Base-by-base conservation (phyloP, 1,139 yeast species). In the Taphrina populina region DNA sequence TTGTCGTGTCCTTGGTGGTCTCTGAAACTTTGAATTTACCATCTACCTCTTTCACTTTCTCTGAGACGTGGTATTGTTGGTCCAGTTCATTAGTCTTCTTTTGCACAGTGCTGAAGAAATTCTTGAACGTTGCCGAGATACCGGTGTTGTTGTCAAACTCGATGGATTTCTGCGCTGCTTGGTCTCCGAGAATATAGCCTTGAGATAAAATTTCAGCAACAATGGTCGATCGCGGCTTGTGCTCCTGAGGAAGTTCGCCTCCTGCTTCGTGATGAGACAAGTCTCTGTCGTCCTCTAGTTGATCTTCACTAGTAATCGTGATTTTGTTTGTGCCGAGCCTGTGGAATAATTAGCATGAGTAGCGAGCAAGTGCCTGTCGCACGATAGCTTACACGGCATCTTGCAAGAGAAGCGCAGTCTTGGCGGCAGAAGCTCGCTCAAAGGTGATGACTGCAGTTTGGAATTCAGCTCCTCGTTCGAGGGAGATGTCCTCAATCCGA, bases 141-240 rank as follows among this genome's bases (percentile, higher is more conserved):
- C 94, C 94, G 65, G 81, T 78, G 64, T 81, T 74, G 62, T 80
- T 74, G 67, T 84, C 95, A 61, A 82, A 74, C 19, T 76, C 78
- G 15, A 84, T 81, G 21, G 70, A 69, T 65, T 77, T 77, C 57
- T 78, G 76, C 55, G 84, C 73, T 45, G 84, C 73, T 58, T 76
- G 71, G 67, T 85, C 94, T 51, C 84, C 76, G 39, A 85, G 68
- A 23, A 75, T 76, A 67, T 84, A 85, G 3, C 95, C 95, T 26
- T 80, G 79, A 29, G 88, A 77, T 61, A 85, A 74, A 64, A 83
- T 77, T 69, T 85, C 92, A 0, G 94, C 92, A 71, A 84, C 73
- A 58, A 85, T 81, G 23, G 88, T 81, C 60, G 82, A 72, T 66
- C 84, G 83, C 57, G 95, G 95, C 71, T 85, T 85, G 62, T 79